Conservation (phyloP, 768 basidiomycete genomes). For the Ramaria sp. region DNA sequence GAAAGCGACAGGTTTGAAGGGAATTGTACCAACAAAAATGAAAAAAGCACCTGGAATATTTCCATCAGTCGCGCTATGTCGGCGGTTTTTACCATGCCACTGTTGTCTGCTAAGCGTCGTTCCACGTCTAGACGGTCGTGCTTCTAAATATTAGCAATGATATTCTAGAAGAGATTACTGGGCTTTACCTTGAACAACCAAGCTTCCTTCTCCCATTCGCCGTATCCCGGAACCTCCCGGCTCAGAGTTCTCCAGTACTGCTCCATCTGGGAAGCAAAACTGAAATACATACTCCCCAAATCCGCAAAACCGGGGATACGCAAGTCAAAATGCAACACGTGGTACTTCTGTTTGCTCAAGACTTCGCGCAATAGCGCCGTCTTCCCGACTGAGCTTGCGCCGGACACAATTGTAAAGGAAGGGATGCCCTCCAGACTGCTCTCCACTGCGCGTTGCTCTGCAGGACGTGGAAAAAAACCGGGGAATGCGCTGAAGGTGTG, state of each 20-base stretch:
- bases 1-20: not conserved
- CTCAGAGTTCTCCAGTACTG: conserved; percentile 64
- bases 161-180: not conserved
- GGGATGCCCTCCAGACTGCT: conserved; percentile 56
- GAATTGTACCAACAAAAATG: not conserved
- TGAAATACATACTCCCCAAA: conserved; percentile 62
- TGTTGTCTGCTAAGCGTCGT: conserved; percentile 40
- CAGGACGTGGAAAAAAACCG: conserved; percentile 57
- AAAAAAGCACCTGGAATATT: conserved; percentile 50
- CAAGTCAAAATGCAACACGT: conserved; percentile 77
- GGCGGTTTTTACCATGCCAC: conserved; percentile 49
- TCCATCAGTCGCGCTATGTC: conserved; percentile 81
- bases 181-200: conserved; percentile 64
- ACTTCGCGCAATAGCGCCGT: conserved; percentile 74
- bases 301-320: conserved; percentile 80
- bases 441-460: conserved; percentile 56
- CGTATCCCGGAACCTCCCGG: conserved; percentile 45
- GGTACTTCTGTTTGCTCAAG: conserved; percentile 53
- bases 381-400: conserved; percentile 77
- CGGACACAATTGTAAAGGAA: conserved; percentile 71
- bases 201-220: conserved; percentile 63
- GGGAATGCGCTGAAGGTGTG: conserved; percentile 74
- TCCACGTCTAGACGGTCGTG: conserved; percentile 70
- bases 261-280: conserved; percentile 73
- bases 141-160: conserved; percentile 24